These are phyloP conservation scores for Dissophora ornata DNA, from an alignment of 192 early-diverging fungal genomes.

Conservation along the genomic window DNA sequence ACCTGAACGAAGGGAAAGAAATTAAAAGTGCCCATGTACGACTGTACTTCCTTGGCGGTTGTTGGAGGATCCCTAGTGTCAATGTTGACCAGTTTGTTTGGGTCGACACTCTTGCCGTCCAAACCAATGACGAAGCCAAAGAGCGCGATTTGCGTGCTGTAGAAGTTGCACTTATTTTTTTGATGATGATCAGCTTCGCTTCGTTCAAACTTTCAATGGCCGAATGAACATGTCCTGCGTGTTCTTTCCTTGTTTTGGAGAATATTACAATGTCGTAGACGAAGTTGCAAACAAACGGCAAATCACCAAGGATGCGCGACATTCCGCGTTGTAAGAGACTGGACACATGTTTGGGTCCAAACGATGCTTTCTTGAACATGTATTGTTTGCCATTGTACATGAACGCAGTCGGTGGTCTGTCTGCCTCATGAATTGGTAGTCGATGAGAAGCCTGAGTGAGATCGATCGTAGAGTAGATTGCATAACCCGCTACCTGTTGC, in stretches of 20 bases:
- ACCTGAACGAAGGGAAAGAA: neutral
- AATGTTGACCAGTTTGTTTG: conserved; percentile 32
- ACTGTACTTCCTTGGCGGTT: too few species aligned
- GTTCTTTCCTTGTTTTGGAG: conserved; percentile 1
- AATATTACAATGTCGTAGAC: too few species aligned
- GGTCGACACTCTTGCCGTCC: conserved; percentile 12
- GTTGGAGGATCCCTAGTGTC: conserved; percentile 4
- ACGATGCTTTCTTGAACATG: conserved; percentile 24
- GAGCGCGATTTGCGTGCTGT: conserved; percentile 10
- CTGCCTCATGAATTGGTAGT: conserved; percentile 4
- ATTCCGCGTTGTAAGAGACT: conserved; percentile 8
- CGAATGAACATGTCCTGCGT: neutral
- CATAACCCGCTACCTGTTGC: neutral
- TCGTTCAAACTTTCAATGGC: too few species aligned
- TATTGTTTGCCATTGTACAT: conserved; percentile 19
- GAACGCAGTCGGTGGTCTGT: conserved; percentile 23
- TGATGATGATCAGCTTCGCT: too few species aligned
- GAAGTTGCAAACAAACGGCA: conserved; percentile 13
- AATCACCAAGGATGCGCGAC: conserved; percentile 13
- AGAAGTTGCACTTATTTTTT: conserved; percentile 44
- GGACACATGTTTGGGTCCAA: conserved; percentile 33
- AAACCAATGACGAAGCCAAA: conserved; percentile 17
- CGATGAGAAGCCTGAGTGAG: conserved; percentile 9
- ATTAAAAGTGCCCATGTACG: too few species aligned
- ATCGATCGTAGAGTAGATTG: conserved; percentile 18